Evolutionary conservation across 768 basidiomycete species (phyloP), one percentile per base, ranked within the genome.

Genomic region (Rickenella mellea): DNA sequence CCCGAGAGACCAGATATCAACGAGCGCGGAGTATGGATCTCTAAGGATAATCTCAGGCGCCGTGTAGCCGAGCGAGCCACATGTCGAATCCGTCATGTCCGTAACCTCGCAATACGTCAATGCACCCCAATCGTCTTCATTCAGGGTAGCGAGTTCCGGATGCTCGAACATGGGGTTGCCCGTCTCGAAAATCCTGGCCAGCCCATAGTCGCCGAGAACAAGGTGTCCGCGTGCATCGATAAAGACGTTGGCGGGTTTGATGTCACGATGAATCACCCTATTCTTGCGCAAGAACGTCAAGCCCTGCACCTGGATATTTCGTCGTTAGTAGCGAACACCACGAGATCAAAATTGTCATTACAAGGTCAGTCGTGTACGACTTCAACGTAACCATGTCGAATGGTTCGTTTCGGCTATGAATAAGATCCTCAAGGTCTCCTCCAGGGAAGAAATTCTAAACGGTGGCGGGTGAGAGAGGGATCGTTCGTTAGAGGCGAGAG

Each of bases 141-240:
- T n/a, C n/a, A n/a, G n/a, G n/a, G n/a, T n/a, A n/a, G n/a, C n/a
- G n/a, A n/a, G n/a, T n/a, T n/a, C n/a, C n/a, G n/a, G n/a, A n/a
- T n/a, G n/a, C n/a, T n/a, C n/a, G n/a, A n/a, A n/a, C n/a, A 36
- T 14, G 33, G 19, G 19, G 2, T 11, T 12, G 33, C 11, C 12
- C 7, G 9, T 17, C 15, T 22, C 47, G 44, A 68, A 66, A 42
- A 58, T 55, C 26, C 58, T 58, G n/a, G 60, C 58, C 2, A 99
- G 71, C 0, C 96, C 96, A 58, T 97, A 99, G 57, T 99, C 96
- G 0, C 87, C 83, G 39, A 99, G 82, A 57, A 97, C 96, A 49
- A 99, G 77, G 5, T 77, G 68, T 39, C 93, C 93, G 2, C 79
- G 76, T 0, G 73, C 76, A 46, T 91, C 83, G 45, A 98, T 69